Base-by-base conservation (phyloP, 1,139 yeast genomes). In the Pichia sp. region DNA sequence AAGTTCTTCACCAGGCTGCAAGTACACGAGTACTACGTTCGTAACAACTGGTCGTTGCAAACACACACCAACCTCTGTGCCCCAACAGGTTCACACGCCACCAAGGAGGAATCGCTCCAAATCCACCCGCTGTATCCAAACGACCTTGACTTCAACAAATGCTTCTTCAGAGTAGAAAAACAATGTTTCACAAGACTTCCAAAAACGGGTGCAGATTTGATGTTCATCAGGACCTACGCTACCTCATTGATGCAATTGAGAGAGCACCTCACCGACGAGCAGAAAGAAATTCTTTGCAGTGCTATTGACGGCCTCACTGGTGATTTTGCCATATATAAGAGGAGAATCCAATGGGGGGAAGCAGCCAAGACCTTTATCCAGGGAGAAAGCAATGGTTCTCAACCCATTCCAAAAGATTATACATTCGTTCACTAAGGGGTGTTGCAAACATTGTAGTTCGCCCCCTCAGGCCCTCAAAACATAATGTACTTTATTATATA, bases 121-220 rank as follows among this genome's bases (percentile, higher is more conserved):
- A 26, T 44, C 5, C 31, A 6, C 32, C 31, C 31, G 30, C 13
- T 13, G 11, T 36, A 16, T 41, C 30, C 46, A 15, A 19, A 49
- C 11, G 30, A 13, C 3, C 16, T 46, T 26, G 49, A 46, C 11
- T 46, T 46, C 15, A 32, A 46, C n/a, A 46, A 46, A 31, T 32
- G 49, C 26, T 46, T 31, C 19, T 29, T 46, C 11, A 46, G 41
- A 16, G 31, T 34, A 30, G 46, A 42, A 15, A 49, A 49, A 8
- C 51, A 41, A 11, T 40, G 46, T 38, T 10, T 45, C 34, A 45
- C 47, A 5, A 45, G 47, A 29, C 8, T 46, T 5, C 49, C 49
- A 2, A 32, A 46, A 11, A 23, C 41, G 3, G 41, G 49, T 7
- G 41, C 41, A 32, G 34, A 19, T 19, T 15, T 46, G 49, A 46